phyloP scores from a whole-genome alignment of 78 protist species.

The Diacronema lutheri region DNA sequence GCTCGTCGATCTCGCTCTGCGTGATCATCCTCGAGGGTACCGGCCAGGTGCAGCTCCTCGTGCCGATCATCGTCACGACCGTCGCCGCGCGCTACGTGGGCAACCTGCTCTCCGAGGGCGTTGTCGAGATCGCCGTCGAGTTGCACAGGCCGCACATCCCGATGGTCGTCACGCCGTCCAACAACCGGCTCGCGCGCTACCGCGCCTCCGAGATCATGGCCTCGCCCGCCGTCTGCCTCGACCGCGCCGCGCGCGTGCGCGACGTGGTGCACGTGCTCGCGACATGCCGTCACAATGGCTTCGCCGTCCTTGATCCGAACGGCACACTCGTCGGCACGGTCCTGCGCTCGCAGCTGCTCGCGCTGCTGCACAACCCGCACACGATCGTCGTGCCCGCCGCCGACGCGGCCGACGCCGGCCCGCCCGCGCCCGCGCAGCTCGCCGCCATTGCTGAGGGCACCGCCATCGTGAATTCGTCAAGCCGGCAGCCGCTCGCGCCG shows the following conservation, averaged over 20 bases:
- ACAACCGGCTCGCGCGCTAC: no score
- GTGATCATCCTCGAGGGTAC: slow-evolving; percentile 33
- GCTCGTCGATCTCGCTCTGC: slow-evolving; percentile 27
- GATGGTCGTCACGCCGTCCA: no score
- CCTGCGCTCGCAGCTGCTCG: slow-evolving; percentile 46
- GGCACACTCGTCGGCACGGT: slow-evolving; percentile 46
- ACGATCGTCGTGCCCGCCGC: not conserved
- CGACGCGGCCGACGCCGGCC: not conserved
- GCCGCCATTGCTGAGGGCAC: no score
- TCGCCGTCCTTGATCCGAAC: slow-evolving; percentile 57
- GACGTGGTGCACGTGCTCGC: slow-evolving; percentile 22
- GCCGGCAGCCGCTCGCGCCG: not conserved
- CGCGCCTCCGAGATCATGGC: no score
- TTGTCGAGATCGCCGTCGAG: no score
- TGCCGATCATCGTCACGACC: slow-evolving; percentile 34
- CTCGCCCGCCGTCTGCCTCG: no score
- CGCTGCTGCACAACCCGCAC: slow-evolving; percentile 34
- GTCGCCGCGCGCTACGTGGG: slow-evolving; percentile 22
- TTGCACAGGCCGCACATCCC: no score
- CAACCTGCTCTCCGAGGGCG: not conserved
- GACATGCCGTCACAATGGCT: slow-evolving; percentile 60
- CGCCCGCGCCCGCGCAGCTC: no score
- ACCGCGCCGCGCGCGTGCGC: no score
- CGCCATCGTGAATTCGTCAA: no score
- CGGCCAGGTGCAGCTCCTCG: slow-evolving; percentile 26